These are phyloP conservation scores for Eucalyptus marginata DNA, from an alignment of 345 rosid genomes.

Conservation along the genomic window DNA sequence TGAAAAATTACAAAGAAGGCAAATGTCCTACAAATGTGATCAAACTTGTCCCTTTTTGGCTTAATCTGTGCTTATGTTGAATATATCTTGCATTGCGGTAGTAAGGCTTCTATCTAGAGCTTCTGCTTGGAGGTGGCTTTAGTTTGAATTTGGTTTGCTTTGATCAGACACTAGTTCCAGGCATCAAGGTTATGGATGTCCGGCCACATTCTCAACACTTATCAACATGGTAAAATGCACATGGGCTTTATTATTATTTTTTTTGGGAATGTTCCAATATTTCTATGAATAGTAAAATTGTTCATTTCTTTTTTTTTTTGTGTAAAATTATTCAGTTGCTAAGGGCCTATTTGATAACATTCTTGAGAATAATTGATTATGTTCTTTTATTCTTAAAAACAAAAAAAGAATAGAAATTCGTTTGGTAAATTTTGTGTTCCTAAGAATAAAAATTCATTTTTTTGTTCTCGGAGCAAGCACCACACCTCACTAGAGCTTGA, in stretches of 20 bases:
- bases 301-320: not conserved
- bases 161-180: not conserved
- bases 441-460: too few species aligned
- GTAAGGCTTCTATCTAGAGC: too few species aligned
- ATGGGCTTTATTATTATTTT: not conserved
- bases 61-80: too few species aligned
- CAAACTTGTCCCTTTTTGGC: too few species aligned
- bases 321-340: too few species aligned
- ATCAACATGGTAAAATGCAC: not conserved
- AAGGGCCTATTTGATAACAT: too few species aligned
- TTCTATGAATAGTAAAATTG: not conserved
- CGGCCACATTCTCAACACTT: not conserved
- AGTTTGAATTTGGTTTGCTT: not conserved
- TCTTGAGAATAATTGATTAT: fast-evolving
- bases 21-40: too few species aligned
- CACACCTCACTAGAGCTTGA: too few species aligned
- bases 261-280: not conserved
- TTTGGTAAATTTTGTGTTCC: too few species aligned
- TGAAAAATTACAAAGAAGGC: too few species aligned
- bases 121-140: too few species aligned
- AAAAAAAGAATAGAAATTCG: fast-evolving
- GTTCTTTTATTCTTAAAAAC: fast-evolving
- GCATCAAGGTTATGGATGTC: not conserved
- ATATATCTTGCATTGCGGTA: too few species aligned
- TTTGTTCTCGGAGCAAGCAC: fast-evolving